Conservation (phyloP, 345 rosid species). For the Camelina hispida region DNA sequence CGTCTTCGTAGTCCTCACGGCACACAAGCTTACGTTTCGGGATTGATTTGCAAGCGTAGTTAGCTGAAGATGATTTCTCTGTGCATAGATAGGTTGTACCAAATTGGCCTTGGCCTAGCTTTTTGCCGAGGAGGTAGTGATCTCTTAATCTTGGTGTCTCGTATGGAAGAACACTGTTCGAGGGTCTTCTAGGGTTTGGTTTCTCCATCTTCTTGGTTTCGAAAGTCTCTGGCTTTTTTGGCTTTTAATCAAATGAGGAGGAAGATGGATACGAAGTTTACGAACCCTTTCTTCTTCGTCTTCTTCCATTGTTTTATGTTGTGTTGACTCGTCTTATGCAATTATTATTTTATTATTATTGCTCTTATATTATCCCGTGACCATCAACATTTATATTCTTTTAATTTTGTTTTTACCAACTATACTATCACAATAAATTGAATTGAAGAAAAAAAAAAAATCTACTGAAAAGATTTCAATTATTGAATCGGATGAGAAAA, state of each 20-base stretch:
- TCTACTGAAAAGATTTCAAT: not conserved
- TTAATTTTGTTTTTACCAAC: not conserved
- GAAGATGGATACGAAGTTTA: slow-evolving; percentile 19
- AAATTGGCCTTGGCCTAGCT: slow-evolving; percentile 94
- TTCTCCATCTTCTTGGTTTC: slow-evolving; percentile 33
- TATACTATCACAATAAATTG: not conserved
- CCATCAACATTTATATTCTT: slow-evolving; percentile 15
- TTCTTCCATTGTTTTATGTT: not conserved
- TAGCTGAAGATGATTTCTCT: slow-evolving; percentile 56
- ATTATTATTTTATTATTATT: slow-evolving; percentile 22
- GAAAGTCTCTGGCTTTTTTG: slow-evolving; percentile 27
- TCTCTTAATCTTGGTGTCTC: slow-evolving; percentile 83
- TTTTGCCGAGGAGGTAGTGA: slow-evolving; percentile 78
- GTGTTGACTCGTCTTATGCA: slow-evolving; percentile 13
- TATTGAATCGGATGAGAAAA: not conserved
- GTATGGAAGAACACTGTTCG: slow-evolving; percentile 73
- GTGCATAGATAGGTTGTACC: slow-evolving; percentile 89
- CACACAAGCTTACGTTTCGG: slow-evolving; percentile 90
- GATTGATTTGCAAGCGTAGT: slow-evolving; percentile 89
- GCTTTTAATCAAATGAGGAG: not conserved
- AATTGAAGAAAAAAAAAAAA: not conserved
- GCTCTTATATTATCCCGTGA: slow-evolving; percentile 19
- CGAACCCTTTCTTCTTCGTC: slow-evolving; percentile 16
- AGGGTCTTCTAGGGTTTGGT: slow-evolving; percentile 41
- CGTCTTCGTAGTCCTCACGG: slow-evolving; percentile 94